Evolutionary conservation across 345 rosid genomes (phyloP).

Genomic region (Anacardium occidentale): DNA sequence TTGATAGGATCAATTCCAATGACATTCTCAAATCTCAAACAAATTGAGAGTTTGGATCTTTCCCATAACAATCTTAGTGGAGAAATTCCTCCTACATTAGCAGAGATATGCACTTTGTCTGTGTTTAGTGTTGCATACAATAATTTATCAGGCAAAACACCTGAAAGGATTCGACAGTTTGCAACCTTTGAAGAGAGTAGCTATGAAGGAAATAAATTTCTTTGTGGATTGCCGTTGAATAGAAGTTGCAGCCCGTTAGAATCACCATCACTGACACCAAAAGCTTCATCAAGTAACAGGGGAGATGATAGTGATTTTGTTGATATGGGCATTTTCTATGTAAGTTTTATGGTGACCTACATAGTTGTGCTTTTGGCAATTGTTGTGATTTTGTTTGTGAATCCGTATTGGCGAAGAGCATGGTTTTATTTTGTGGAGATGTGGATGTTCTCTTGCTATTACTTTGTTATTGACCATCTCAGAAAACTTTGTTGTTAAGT

Average conservation of each 20-base stretch:
- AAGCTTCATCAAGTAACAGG: neutral
- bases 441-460: neutral
- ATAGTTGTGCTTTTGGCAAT: neutral
- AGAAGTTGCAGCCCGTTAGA: neutral
- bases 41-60: conserved; percentile 36
- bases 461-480: neutral
- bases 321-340: neutral
- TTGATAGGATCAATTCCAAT: conserved; percentile 29
- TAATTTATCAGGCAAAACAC: conserved; percentile 30
- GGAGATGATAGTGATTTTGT: neutral
- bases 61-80: conserved; percentile 17
- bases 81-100: conserved; percentile 25
- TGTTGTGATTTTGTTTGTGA: neutral
- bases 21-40: conserved; percentile 24
- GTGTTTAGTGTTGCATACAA: neutral
- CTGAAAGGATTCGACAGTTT: neutral
- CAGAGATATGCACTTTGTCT: conserved; percentile 13
- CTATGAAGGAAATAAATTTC: neutral
- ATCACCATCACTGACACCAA: neutral
- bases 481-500: neutral
- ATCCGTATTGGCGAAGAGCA: neutral
- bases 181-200: neutral
- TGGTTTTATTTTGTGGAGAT: neutral
- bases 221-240: neutral
- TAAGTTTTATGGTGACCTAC: neutral